Evolutionary conservation across 2,329 filamentous ascomycete genomes (phyloP), one percentile per base, ranked within the genome.

Genomic region (Alternaria burnsii): DNA sequence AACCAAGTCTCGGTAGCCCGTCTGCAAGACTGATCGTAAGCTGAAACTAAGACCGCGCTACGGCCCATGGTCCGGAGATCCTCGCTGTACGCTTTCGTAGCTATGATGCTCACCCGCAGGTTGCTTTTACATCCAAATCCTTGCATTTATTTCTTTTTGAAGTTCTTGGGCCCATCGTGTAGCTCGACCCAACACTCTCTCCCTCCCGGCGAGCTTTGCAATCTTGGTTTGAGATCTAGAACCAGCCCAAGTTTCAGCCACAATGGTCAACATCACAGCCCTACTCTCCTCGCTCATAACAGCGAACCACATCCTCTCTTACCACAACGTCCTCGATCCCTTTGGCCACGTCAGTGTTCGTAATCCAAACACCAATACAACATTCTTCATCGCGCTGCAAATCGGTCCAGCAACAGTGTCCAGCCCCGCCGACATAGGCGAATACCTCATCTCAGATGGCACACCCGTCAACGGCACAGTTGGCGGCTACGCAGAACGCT

Each of bases 321-420:
- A 83, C 57, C 79, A 84, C 40, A 70, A 74, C 43, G 80, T 86
- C 9, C 73, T 86, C 32, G 84, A 86, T 59, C 81, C 82, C 2
- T 85, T 82, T 62, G 83, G 84, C 22, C 84, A 86, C 58, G 71
- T 86, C n/a, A 84, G 83, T 10, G 73, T 84, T 34, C 78, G 84
- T 4, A 80, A 85, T 58, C 82, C 83, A 0, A 58, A 62, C 14
- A 78, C 82, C 6, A 71, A 78, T 3, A 67, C 75, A 2, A 80
- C 75, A 0, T 82, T 81, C 70, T 81, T 79, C 71, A 71, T 82
- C 28, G 74, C 79, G 12, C 63, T 72, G 20, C 71, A 73, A 12
- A 52, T 67, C 20, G 68, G 51, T 16, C 52, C 58, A 12, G 58
- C 53, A 5, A 36, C 46, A 10, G 53, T 60, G 8, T 60, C 58